These are phyloP conservation scores for Acacia melanoxylon DNA, from an alignment of 306 rosid species.

Conservation along the genomic window DNA sequence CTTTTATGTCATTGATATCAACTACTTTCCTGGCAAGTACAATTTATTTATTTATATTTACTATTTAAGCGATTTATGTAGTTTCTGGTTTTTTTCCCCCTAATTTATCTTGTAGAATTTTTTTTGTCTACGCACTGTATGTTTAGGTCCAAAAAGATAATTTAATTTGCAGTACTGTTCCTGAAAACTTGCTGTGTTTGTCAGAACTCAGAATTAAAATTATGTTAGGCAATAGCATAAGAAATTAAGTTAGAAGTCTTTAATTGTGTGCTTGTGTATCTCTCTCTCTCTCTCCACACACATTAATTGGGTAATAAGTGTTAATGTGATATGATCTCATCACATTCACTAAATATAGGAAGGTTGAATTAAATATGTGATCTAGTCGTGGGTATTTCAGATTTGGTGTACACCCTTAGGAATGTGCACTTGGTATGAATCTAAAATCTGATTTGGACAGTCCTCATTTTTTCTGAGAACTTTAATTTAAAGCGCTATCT, in stretches of 20 bases:
- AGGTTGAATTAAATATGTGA: too few relatives aligned
- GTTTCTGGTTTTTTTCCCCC: neutral
- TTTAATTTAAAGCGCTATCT: neutral
- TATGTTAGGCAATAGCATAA: neutral
- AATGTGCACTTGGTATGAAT: neutral
- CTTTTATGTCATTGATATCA: conserved; percentile 41
- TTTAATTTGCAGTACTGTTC: neutral
- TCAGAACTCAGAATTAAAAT: too few relatives aligned
- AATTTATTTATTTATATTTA: neutral
- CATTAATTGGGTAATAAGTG: neutral
- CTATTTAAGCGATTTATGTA: neutral
- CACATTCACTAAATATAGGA: neutral
- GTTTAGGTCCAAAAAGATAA: neutral
- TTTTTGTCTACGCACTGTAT: neutral
- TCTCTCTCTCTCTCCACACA: neutral
- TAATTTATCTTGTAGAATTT: neutral
- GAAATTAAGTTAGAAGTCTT: neutral
- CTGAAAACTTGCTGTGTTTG: too few relatives aligned
- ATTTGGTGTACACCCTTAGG: neutral
- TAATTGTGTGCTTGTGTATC: neutral
- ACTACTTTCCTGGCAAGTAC: conserved; percentile 45
- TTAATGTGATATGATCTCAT: neutral
- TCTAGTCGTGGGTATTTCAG: neutral
- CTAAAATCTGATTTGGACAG: neutral
- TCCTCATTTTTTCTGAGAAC: neutral